phyloP scores from a whole-genome alignment of 2,329 filamentous ascomycete genomes.

The Alternaria atra region DNA sequence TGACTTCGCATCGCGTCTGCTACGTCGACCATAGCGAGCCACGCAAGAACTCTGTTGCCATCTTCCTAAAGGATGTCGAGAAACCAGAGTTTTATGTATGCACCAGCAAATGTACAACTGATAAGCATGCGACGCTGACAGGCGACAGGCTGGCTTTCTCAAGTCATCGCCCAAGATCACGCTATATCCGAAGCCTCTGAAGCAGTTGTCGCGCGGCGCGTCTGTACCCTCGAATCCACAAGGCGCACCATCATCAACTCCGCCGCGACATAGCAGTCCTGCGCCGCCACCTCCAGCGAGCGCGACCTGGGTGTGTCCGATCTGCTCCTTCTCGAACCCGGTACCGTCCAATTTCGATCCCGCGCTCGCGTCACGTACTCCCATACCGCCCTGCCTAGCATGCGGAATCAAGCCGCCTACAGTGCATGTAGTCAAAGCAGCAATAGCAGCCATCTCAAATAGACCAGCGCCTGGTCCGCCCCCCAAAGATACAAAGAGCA shows the following conservation, averaged over 20 bases:
- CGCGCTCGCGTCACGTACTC: constrained; percentile 77
- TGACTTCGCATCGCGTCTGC: constrained; percentile 94
- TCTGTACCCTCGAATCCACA: constrained; percentile 54
- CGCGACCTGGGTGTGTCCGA: constrained; percentile 94
- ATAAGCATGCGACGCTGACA: constrained; percentile 20
- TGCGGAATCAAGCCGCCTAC: constrained; percentile 94
- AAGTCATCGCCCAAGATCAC: constrained; percentile 96
- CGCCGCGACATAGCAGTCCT: constrained; percentile 48
- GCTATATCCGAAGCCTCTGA: constrained; percentile 80
- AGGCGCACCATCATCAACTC: constrained; percentile 39
- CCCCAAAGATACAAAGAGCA: constrained; percentile 53
- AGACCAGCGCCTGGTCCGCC: constrained; percentile 51
- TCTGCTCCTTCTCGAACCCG: constrained; percentile 93
- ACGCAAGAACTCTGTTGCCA: constrained; percentile 80
- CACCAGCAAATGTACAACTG: background rate
- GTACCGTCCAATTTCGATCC: constrained; percentile 95
- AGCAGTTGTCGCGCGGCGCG: constrained; percentile 66
- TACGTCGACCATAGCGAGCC: constrained; percentile 92
- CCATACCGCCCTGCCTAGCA: constrained; percentile 84
- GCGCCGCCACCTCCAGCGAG: constrained; percentile 61
- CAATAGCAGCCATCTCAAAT: constrained; percentile 77
- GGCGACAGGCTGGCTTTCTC: constrained; percentile 78
- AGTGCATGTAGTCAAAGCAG: constrained; percentile 83
- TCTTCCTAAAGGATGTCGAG: constrained; percentile 92
- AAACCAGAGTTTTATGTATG: constrained; percentile 74